Evolutionary conservation across 1,284 basidiomycete genomes (phyloP), one percentile per base, ranked within the genome.

Genomic region (Cerrena zonata): DNA sequence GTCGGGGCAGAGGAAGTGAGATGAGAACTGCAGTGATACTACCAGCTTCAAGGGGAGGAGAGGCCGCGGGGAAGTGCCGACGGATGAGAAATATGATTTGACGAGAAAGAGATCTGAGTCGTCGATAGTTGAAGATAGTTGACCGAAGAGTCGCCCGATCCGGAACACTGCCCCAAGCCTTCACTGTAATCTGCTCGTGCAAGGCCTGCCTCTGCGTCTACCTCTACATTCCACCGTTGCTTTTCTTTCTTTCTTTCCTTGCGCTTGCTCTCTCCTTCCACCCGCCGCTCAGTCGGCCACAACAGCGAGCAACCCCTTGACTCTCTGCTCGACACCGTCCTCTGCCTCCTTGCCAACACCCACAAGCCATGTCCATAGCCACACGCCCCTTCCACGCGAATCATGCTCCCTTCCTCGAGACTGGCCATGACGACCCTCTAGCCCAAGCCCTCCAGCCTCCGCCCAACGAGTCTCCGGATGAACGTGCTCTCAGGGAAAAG

Each of bases 391-490:
- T 52, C 48, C 54, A 58, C 42, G 52, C 55, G 19, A 54, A 54
- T 47, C 55, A 56, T 25, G 52, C 50, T 12, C 52, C 52, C 18
- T 53, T 48, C 47, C 51, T 53, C 19, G 52, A 48, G 41, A 23
- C 44, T 27, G 61, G 65, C 40, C 52, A 59, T 37, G 69, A 72
- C 51, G 69, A 71, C 61, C 69, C 69, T 1, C 62, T 70, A 50
- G 52, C 62, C 13, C 53, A 53, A 45, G 62, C 61, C 25, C 60
- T 68, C 46, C 59, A 62, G 46, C 69, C 71, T 0, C 72, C 74
- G 0, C 58, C 62, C 0, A 64, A 73, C 53, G 80, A 82, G 55
- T 71, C 74, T 0, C 64, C 66, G 1, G 69, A 75, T n/a, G 69
- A 82, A 39, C 71, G 69, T 2, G 62, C 63, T 2, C 46, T 51